Base-by-base conservation (phyloP, 2,329 filamentous ascomycete species). In the Rutstroemia sp. region DNA sequence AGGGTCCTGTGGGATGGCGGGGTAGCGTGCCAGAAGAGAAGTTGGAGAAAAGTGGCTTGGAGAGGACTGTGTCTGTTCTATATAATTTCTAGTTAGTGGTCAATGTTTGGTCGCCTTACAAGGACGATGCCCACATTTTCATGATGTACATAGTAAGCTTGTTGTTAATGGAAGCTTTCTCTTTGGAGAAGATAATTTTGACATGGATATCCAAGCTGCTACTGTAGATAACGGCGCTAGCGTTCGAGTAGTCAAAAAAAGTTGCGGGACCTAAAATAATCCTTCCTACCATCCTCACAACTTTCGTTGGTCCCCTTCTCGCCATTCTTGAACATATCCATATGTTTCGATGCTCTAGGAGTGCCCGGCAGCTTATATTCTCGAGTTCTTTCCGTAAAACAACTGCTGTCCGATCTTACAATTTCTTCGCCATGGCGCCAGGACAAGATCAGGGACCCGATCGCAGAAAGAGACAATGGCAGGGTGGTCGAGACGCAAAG, bases 401-500 rank as follows among this genome's bases (percentile, higher is more conserved):
- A 30, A 51, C n/a, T 9, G 25, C 49, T 17, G 34, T 25, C 25
- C 38, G 55, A 56, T 17, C 37, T 4, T 57, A 42, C 37, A 58
- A 53, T n/a, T 59, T 54, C 48, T 49, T 49, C 51, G 23, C 57
- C 45, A 62, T 63, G 60, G 54, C 58, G 48, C 19, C 54, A 12
- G 23, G 41, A 21, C 21, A 49, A 46, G 23, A 30, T 45, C 48
- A 53, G 27, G 49, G 44, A 38, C 59, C 57, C n/a, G 51, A 61
- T 38, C 51, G 51, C 16, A 67, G 64, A 49, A 69, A 68, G 58
- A 64, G 65, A 46, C 60, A 58, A 60, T 59, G 57, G 27, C 66
- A 68, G 58, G 66, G 64, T n/a, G 67, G 67, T 42, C 58, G 65
- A 54, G 64, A 64, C 21, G 51, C 61, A 8, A 81, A 80, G 69